Percentiles rank a stretch among this genome's conserved stretches.
These are phyloP conservation scores for Ceratobasidium sp. DNA, from an alignment of 1,284 basidiomycete genomes.

Conservation along the genomic window DNA sequence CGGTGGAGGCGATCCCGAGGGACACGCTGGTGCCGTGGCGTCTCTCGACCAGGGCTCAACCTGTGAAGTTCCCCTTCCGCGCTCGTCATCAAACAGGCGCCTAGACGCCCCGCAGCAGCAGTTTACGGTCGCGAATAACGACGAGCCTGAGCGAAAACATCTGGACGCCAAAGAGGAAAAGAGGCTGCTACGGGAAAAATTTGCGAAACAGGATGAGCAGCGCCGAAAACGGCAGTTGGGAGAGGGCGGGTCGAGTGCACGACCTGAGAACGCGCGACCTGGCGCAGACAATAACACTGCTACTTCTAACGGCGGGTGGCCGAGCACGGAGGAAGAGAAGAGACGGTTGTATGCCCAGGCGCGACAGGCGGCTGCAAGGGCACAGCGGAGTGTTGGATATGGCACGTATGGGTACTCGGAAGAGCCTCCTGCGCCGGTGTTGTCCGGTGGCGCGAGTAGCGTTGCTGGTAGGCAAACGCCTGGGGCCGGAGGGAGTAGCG, in stretches of 20 bases:
- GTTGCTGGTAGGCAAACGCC: background rate
- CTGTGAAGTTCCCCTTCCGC: slow-evolving; percentile 9
- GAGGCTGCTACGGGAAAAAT: slow-evolving; percentile 20
- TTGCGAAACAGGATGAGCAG: slow-evolving; percentile 20
- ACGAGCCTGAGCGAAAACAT: slow-evolving; percentile 40
- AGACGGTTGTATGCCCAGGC: slow-evolving; percentile 71
- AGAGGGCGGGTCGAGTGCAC: slow-evolving; percentile 21
- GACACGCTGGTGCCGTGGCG: slow-evolving; percentile 14
- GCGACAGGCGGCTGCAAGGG: slow-evolving; percentile 68
- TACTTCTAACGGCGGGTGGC: slow-evolving; percentile 61
- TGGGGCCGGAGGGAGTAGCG: slow-evolving; percentile 5
- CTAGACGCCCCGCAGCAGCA: slow-evolving; percentile 23
- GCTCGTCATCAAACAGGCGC: slow-evolving; percentile 63
- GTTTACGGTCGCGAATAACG: slow-evolving; percentile 51
- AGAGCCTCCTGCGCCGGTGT: background rate
- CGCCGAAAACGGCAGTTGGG: background rate
- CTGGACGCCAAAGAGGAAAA: slow-evolving; percentile 38
- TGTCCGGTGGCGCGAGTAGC: background rate
- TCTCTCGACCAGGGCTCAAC: slow-evolving; percentile 8
- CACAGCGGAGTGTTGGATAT: slow-evolving; percentile 54
- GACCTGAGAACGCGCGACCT: slow-evolving; percentile 1
- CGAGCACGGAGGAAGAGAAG: slow-evolving; percentile 80
- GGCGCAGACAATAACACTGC: slow-evolving; percentile 6
- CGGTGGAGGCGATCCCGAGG: slow-evolving; percentile 20
- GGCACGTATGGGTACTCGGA: slow-evolving; percentile 8